Base-by-base conservation (phyloP, 768 basidiomycete genomes). In the Piloderma croceum region DNA sequence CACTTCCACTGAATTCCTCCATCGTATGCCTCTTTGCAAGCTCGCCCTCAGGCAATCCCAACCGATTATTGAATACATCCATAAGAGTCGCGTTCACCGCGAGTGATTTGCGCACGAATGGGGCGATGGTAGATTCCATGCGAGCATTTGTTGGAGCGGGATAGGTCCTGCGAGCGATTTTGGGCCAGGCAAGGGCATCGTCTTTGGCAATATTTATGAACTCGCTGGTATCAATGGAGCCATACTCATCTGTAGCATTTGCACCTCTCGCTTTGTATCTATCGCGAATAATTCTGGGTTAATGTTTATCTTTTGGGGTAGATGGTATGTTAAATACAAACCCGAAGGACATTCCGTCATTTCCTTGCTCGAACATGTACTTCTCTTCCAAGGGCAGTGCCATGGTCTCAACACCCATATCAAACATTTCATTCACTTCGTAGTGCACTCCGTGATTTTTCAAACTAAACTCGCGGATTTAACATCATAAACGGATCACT, bases 201-300 rank as follows among this genome's bases (percentile, higher is more conserved):
- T 87, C 82, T 52, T 82, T 81, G 0, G 81, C 65, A 23, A 84
- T 57, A 49, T 83, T 83, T 43, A 84, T 64, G 56, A 81, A 83
- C 51, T 84, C 79, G 3, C 70, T 67, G 0, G 67, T 69, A 51
- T 84, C 82, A 13, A 56, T 49, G 34, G 68, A 67, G 29, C 82
- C 83, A 9, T 63, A 65, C 17, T 76, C 72, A 50, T 85, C 79
- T 4, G 77, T 73, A 2, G 77, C 79, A 43, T 74, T 79, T 0
- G 74, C 74, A 1, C 82, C 83, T 0, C 67, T 63, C 9, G 74
- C 76, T 62, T 85, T 82, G 54, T 83, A 83, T 15, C 61, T 69
- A 47, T 15, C 22, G 31, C 31, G 12, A 7, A 12, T 34, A 32
- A 7, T n/a, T 10, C 4, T 7, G 24, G 10, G 15, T 31, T 6